phyloP scores from a whole-genome alignment of 805 yeast species.

The Candida corydali region DNA sequence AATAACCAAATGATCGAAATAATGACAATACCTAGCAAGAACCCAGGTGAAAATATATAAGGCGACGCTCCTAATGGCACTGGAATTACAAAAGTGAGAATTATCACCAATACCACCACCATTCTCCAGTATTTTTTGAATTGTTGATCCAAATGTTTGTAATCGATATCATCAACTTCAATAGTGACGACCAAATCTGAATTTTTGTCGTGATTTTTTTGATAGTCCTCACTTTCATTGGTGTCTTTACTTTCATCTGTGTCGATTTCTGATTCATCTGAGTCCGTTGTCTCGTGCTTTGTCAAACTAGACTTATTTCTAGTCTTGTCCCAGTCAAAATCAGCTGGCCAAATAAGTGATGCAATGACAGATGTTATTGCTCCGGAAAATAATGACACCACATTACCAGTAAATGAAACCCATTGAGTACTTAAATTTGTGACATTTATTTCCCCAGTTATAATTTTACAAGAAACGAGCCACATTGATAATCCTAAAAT shows the following conservation, averaged over 20 bases:
- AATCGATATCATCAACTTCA: constrained; percentile 15
- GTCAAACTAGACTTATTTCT: constrained; percentile 27
- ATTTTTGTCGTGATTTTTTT: no score
- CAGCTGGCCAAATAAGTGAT: constrained; percentile 34
- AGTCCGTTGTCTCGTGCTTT: constrained; percentile 3
- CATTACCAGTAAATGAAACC: constrained; percentile 42
- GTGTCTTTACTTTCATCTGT: no score
- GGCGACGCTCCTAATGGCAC: constrained; percentile 30
- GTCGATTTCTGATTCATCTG: background rate
- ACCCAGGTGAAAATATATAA: constrained; percentile 27
- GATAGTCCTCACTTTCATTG: no score
- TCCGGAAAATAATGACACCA: constrained; percentile 33
- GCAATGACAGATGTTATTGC: constrained; percentile 27
- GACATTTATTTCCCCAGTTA: constrained; percentile 33
- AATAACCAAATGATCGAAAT: constrained; percentile 32
- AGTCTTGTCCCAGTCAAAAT: constrained; percentile 31
- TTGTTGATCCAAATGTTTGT: constrained; percentile 21
- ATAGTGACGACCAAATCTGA: background rate
- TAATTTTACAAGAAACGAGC: constrained; percentile 32
- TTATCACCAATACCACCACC: constrained; percentile 17
- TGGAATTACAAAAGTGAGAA: constrained; percentile 28
- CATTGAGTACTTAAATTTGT: constrained; percentile 28
- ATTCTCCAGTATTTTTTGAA: constrained; percentile 24
- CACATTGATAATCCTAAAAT: constrained; percentile 31
- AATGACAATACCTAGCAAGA: constrained; percentile 26